Evolutionary conservation across 1,284 basidiomycete species (phyloP).

Genomic region (Cutaneotrichosporon daszewskae): DNA sequence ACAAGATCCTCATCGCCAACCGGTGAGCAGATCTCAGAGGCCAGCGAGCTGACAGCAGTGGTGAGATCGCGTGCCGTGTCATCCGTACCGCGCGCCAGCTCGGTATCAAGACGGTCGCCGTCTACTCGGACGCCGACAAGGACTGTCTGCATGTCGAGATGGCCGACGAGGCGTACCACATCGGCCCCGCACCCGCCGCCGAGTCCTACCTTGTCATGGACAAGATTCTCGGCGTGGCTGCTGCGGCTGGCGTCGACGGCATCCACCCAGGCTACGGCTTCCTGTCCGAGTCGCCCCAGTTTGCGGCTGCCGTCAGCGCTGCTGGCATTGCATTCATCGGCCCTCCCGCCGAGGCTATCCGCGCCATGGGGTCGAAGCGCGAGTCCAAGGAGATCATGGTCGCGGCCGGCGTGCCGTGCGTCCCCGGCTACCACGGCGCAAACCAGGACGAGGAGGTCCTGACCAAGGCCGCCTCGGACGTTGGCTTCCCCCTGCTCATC

Average conservation of each 20-base stretch:
- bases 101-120: slow-evolving; percentile 84
- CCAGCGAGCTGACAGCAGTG: slow-evolving; percentile 37
- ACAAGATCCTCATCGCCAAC: slow-evolving; percentile 81
- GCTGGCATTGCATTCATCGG: slow-evolving; percentile 60
- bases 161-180: slow-evolving; percentile 93
- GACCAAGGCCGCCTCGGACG: slow-evolving; percentile 44
- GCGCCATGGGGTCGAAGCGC: slow-evolving; percentile 60
- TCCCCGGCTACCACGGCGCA: slow-evolving; percentile 61
- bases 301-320: slow-evolving; percentile 53
- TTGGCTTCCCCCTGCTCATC: slow-evolving; percentile 60
- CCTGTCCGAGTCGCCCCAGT: slow-evolving; percentile 64
- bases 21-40: slow-evolving; percentile 47
- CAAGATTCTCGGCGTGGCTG: slow-evolving; percentile 78
- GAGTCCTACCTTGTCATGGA: slow-evolving; percentile 87
- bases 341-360: slow-evolving; percentile 57
- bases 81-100: slow-evolving; percentile 81
- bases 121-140: slow-evolving; percentile 82
- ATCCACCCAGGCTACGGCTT: slow-evolving; percentile 73
- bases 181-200: slow-evolving; percentile 78
- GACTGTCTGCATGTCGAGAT: slow-evolving; percentile 68
- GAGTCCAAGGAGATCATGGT: slow-evolving; percentile 74
- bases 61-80: slow-evolving; percentile 91
- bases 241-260: slow-evolving; percentile 76
- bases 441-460: slow-evolving; percentile 55
- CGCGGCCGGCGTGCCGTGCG: slow-evolving; percentile 86